Conservation (phyloP, 2,329 filamentous ascomycete species). For the Aspergillus oerlinghausenensis region DNA sequence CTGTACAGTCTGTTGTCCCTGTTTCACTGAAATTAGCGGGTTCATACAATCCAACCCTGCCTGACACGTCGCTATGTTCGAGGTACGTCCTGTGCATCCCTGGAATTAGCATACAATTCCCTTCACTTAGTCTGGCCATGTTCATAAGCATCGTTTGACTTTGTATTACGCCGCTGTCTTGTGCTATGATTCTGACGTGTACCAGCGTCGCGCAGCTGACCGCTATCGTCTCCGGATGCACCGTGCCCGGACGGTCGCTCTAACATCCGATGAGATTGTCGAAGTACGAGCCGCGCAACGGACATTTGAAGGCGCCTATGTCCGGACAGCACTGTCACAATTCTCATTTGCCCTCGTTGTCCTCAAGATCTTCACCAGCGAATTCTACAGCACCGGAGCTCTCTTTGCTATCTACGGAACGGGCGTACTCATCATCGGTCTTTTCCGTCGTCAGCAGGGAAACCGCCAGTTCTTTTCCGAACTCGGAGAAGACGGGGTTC, state of each 20-base stretch:
- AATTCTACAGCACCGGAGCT: conserved; percentile 96
- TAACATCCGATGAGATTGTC: conserved; percentile 80
- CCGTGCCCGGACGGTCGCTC: conserved; percentile 74
- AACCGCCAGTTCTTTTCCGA: conserved; percentile 83
- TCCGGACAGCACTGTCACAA: conserved; percentile 88
- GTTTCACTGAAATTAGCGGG: background rate
- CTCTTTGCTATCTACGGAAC: conserved; percentile 89
- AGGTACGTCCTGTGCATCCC: conserved; percentile 15
- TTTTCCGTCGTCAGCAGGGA: conserved; percentile 84
- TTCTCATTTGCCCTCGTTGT: conserved; percentile 95
- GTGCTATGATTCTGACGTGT: conserved; percentile 11
- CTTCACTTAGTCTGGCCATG: background rate
- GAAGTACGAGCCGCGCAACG: conserved; percentile 92
- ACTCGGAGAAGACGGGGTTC: conserved; percentile 54
- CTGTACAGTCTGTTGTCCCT: background rate
- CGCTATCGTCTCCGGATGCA: conserved; percentile 75
- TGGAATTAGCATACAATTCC: background rate
- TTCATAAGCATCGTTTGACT: background rate
- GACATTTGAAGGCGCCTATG: conserved; percentile 95
- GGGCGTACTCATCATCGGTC: conserved; percentile 74
- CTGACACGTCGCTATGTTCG: conserved; percentile 22
- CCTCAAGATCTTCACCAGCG: conserved; percentile 90
- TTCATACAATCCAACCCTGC: background rate
- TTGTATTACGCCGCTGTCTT: background rate
- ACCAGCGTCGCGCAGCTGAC: conserved; percentile 63